These are phyloP conservation scores for Ustilago curta DNA, from an alignment of 1,284 basidiomycete genomes.

Conservation along the genomic window DNA sequence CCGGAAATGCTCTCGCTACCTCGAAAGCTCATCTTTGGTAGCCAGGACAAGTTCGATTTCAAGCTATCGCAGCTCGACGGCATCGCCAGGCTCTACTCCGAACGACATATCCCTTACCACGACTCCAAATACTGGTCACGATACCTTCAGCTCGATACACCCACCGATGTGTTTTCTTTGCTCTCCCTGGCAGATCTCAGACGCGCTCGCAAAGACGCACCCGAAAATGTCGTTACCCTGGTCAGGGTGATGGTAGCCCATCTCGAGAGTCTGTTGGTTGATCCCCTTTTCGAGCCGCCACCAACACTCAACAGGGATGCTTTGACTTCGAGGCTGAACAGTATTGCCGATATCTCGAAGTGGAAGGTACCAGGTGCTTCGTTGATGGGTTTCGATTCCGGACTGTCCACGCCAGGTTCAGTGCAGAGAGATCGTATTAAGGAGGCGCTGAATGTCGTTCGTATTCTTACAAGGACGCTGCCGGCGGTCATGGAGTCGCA, in stretches of 20 bases:
- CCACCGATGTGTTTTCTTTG: constrained; percentile 56
- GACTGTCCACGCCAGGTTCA: background rate
- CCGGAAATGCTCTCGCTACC: constrained; percentile 39
- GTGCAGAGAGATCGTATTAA: constrained; percentile 48
- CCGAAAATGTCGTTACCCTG: constrained; percentile 63
- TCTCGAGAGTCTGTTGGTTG: constrained; percentile 60
- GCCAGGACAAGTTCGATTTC: constrained; percentile 47
- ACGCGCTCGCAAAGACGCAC: constrained; percentile 43
- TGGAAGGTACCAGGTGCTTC: constrained; percentile 38
- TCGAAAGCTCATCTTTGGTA: constrained; percentile 48
- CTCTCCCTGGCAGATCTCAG: constrained; percentile 58
- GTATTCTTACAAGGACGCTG: constrained; percentile 61
- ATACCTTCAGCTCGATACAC: constrained; percentile 50
- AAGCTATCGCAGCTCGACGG: constrained; percentile 41
- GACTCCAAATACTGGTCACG: constrained; percentile 63
- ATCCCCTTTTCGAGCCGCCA: constrained; percentile 57
- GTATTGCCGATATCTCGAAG: constrained; percentile 30
- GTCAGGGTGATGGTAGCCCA: constrained; percentile 63
- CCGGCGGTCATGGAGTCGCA: constrained; percentile 54
- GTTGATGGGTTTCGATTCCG: constrained; percentile 16
- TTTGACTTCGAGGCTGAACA: constrained; percentile 11
- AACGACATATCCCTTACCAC: constrained; percentile 56
- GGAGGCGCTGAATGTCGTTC: constrained; percentile 64
- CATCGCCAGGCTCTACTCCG: constrained; percentile 59
- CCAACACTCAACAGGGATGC: constrained; percentile 15